Conservation (phyloP, 1,139 yeast genomes). For the Saccharomyces hybrid region DNA sequence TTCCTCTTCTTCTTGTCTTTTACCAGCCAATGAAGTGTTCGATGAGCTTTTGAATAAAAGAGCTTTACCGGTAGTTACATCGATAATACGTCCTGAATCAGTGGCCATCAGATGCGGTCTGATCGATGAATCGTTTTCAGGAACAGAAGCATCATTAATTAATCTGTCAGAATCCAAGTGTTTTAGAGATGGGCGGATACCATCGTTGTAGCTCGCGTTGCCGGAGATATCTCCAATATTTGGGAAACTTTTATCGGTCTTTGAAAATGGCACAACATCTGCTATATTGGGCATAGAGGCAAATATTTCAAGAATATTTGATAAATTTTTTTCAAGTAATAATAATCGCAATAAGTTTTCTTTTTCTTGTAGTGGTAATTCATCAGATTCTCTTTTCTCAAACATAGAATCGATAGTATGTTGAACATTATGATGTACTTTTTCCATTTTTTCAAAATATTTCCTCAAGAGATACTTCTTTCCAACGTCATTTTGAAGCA, state of each 20-base stretch:
- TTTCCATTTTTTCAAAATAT: slow-evolving; percentile 45
- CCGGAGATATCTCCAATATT: slow-evolving; percentile 4
- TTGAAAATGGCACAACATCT: neutral
- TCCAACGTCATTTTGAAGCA: slow-evolving; percentile 32
- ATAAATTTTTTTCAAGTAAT: slow-evolving; percentile 57
- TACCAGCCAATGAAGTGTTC: slow-evolving; percentile 60
- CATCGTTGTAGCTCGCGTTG: slow-evolving; percentile 4
- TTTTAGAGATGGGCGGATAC: slow-evolving; percentile 12
- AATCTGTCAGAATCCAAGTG: slow-evolving; percentile 23
- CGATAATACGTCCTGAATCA: slow-evolving; percentile 55
- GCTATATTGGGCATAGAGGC: slow-evolving; percentile 6
- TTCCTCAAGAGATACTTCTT: slow-evolving; percentile 38
- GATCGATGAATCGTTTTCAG: slow-evolving; percentile 10
- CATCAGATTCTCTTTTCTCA: slow-evolving; percentile 49
- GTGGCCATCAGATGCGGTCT: slow-evolving; percentile 64
- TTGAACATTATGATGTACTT: slow-evolving; percentile 50
- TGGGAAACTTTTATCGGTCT: slow-evolving; percentile 15
- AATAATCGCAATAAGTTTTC: slow-evolving; percentile 61
- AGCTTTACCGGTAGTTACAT: slow-evolving; percentile 64
- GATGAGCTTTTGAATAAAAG: slow-evolving; percentile 57
- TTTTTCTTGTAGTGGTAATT: slow-evolving; percentile 56
- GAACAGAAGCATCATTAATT: slow-evolving; percentile 12
- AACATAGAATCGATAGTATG: slow-evolving; percentile 54
- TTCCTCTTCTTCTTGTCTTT: slow-evolving; percentile 79
- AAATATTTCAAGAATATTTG: slow-evolving; percentile 56